Evolutionary conservation across 495 filamentous ascomycete species (phyloP).

Genomic region (Penicillium manginii): DNA sequence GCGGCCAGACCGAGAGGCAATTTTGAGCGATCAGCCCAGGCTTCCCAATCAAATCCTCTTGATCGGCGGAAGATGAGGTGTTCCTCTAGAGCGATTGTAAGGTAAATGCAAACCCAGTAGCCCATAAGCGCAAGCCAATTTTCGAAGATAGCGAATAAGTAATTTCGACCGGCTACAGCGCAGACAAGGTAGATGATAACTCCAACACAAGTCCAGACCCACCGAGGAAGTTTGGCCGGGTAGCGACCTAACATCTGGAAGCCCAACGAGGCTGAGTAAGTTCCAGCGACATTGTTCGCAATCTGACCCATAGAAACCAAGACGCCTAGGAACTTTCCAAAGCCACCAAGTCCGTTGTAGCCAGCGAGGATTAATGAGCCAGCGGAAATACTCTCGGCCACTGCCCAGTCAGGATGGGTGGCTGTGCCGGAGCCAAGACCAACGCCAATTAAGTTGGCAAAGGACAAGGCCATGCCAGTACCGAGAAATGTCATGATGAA

Average conservation of each 20-base stretch:
- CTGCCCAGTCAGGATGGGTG: slow-evolving; percentile 50
- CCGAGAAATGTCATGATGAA: slow-evolving; percentile 50
- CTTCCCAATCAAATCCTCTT: slow-evolving; percentile 57
- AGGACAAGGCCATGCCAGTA: slow-evolving; percentile 49
- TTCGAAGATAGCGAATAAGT: slow-evolving; percentile 59
- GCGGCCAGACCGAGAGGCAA: slow-evolving; percentile 64
- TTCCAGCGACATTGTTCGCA: slow-evolving; percentile 66
- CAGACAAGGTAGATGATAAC: slow-evolving; percentile 59
- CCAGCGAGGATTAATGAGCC: slow-evolving; percentile 66
- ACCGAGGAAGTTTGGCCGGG: slow-evolving; percentile 49
- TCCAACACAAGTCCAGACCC: slow-evolving; percentile 52
- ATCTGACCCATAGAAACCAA: slow-evolving; percentile 66
- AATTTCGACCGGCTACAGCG: slow-evolving; percentile 53
- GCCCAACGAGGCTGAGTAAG: slow-evolving; percentile 63
- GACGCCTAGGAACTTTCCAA: slow-evolving; percentile 67
- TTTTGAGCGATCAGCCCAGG: slow-evolving; percentile 53
- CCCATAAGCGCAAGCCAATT: slow-evolving; percentile 64
- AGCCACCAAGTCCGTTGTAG: slow-evolving; percentile 57
- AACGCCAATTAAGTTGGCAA: slow-evolving; percentile 65
- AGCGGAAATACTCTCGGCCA: slow-evolving; percentile 56
- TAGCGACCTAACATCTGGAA: slow-evolving; percentile 58
- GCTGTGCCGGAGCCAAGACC: slow-evolving; percentile 64
- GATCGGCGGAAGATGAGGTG: slow-evolving; percentile 52
- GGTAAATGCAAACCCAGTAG: slow-evolving; percentile 60
- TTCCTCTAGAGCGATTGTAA: slow-evolving; percentile 57